Evolutionary conservation across 2,329 filamentous ascomycete species (phyloP), one percentile per base, ranked within the genome.

Genomic region (Septoria petroselini): DNA sequence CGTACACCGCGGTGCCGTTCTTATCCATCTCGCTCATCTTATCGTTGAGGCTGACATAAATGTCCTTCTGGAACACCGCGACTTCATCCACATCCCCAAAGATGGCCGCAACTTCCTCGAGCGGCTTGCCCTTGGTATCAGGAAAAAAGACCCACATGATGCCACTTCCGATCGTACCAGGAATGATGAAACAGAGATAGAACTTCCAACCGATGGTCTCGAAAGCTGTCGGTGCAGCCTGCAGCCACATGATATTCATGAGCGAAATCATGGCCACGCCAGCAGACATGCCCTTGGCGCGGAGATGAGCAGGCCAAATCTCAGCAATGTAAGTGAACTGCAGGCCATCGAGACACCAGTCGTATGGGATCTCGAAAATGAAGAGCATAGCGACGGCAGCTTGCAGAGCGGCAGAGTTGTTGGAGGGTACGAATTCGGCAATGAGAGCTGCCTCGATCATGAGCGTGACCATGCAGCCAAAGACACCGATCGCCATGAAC

Each of bases 171-270:
- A 55, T 52, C 4, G 49, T 53, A 23, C 57, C 54, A 7, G 54
- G 54, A 17, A 59, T 57, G 38, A 59, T 57, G 30, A 55, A 57
- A 17, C 40, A 37, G 15, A 52, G 40, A 35, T 55, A 58, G 45
- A 53, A 57, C 19, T 54, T 54, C 57, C 53, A 58, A 2, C 50
- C 53, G 15, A 53, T 52, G 2, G 41, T 50, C 25, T 44, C 52
- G 9, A 50, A 41, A 7, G 50, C 53, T 12, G 48, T 53, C 0
- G 56, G 56, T 5, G 58, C 58, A 25, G 46, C 42, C 34, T 59
- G 57, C 7, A 61, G 47, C 56, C 56, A 59, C 33, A 61, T 49
- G 33, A 61, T 61, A 17, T 59, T 61, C 58, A 61, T 59, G 25
- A 61, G 40, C 3, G 45, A 53, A 15, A 59, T 59, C 50, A 54